Percentiles rank a stretch among this genome's conserved stretches.
phyloP scores from a whole-genome alignment of 2,329 filamentous ascomycete genomes.

The Fusarium sp. region DNA sequence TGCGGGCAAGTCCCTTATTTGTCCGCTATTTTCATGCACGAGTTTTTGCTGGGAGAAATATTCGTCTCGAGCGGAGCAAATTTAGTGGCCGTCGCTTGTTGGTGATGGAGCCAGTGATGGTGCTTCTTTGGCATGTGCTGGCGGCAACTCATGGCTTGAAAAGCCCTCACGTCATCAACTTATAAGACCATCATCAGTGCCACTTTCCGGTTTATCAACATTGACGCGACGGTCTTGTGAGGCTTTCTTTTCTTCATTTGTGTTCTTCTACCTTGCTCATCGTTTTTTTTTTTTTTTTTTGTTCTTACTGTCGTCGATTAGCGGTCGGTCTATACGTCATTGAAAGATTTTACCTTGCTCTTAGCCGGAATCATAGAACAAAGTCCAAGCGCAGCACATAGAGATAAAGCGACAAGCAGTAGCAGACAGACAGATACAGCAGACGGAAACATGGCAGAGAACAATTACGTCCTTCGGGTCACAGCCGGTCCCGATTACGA shows the following conservation, averaged over 20 bases:
- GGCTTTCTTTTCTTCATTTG: background rate
- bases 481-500: constrained; percentile 86
- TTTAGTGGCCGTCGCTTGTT: constrained; percentile 13
- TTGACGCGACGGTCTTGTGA: background rate
- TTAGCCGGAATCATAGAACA: background rate
- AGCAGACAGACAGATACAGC: background rate
- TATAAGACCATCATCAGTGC: constrained; percentile 13
- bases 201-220: constrained; percentile 6
- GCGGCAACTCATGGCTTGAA: constrained; percentile 7
- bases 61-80: constrained; percentile 4
- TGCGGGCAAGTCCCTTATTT: background rate
- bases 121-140: background rate
- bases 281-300: no score
- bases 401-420: background rate
- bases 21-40: background rate
- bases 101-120: constrained; percentile 26
- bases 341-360: background rate
- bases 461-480: constrained; percentile 80
- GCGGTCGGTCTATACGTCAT: constrained; percentile 27
- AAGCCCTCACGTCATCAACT: constrained; percentile 42
- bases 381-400: background rate
- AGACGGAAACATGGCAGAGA: constrained; percentile 66
- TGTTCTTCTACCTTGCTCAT: background rate
- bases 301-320: background rate
- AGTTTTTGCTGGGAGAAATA: background rate